These are phyloP conservation scores for Mariannaea sp. DNA, from an alignment of 2,329 filamentous ascomycete genomes.

Conservation along the genomic window DNA sequence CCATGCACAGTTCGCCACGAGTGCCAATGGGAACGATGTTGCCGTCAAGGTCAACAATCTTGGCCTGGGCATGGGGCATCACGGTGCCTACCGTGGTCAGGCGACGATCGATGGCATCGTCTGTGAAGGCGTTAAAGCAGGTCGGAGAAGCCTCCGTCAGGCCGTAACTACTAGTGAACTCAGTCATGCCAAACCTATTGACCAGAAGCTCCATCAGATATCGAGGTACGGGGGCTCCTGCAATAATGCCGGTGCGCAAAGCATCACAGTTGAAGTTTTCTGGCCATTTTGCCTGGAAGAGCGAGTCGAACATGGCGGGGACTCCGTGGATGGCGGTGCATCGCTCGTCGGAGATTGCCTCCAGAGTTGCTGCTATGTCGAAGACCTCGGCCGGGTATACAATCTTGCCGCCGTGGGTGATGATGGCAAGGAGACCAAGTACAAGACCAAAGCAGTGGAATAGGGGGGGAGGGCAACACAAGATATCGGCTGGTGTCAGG, in stretches of 20 bases:
- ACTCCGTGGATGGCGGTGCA: slow-evolving; percentile 82
- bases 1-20: slow-evolving; percentile 76
- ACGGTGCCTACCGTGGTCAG: slow-evolving; percentile 76
- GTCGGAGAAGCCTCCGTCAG: slow-evolving; percentile 80
- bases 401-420: slow-evolving; percentile 77
- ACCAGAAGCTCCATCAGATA: slow-evolving; percentile 76
- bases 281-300: slow-evolving; percentile 54
- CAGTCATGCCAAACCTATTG: slow-evolving; percentile 72
- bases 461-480: slow-evolving; percentile 82
- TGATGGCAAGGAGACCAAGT: slow-evolving; percentile 71
- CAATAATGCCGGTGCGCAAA: slow-evolving; percentile 77
- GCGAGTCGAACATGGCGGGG: slow-evolving; percentile 80
- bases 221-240: slow-evolving; percentile 75
- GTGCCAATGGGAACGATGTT: slow-evolving; percentile 69
- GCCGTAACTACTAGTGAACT: slow-evolving; percentile 73
- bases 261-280: slow-evolving; percentile 52
- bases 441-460: slow-evolving; percentile 89
- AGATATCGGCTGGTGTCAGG: slow-evolving; percentile 66
- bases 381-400: slow-evolving; percentile 79
- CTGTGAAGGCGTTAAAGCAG: slow-evolving; percentile 79
- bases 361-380: slow-evolving; percentile 67
- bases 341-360: slow-evolving; percentile 67
- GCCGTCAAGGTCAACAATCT: slow-evolving; percentile 73
- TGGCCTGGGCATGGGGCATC: slow-evolving; percentile 76
- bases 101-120: slow-evolving; percentile 69